These are phyloP conservation scores for Solanum verrucosum DNA, from an alignment of 257 asterid genomes.

Conservation along the genomic window DNA sequence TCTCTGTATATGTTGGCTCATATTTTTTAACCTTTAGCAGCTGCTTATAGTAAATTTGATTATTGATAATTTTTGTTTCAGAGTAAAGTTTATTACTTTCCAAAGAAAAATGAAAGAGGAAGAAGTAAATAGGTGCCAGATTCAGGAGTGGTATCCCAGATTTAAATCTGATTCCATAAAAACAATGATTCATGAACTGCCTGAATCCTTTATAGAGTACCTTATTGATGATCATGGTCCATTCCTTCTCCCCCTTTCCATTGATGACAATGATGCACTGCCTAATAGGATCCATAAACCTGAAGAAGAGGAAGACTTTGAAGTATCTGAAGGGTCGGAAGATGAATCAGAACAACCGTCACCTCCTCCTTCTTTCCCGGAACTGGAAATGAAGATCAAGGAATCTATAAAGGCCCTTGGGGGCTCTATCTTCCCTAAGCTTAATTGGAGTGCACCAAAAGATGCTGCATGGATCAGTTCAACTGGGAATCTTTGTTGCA, in stretches of 20 bases:
- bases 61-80: not conserved
- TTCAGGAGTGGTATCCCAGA: conserved; percentile 89
- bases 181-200: conserved; percentile 60
- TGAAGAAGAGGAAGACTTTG: conserved; percentile 63
- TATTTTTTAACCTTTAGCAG: not conserved
- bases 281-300: conserved; percentile 71
- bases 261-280: conserved; percentile 52
- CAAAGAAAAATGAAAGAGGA: conserved; percentile 42
- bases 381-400: conserved; percentile 46
- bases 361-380: conserved; percentile 69
- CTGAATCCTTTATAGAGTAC: conserved; percentile 59
- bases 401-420: conserved; percentile 70
- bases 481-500: conserved; percentile 62
- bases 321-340: conserved; percentile 44
- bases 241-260: conserved; percentile 70
- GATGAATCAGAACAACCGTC: conserved; percentile 60
- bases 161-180: conserved; percentile 58
- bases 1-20: not conserved
- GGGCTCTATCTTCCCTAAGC: conserved; percentile 79
- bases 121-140: conserved; percentile 77
- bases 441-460: conserved; percentile 92
- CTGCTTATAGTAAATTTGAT: not conserved
- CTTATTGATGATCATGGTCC: conserved; percentile 63
- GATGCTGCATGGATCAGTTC: conserved; percentile 90
- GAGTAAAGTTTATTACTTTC: not conserved